Evolutionary conservation across 2,329 filamentous ascomycete genomes (phyloP), one percentile per base, ranked within the genome.

Genomic region (Fusarium verticillioides): DNA sequence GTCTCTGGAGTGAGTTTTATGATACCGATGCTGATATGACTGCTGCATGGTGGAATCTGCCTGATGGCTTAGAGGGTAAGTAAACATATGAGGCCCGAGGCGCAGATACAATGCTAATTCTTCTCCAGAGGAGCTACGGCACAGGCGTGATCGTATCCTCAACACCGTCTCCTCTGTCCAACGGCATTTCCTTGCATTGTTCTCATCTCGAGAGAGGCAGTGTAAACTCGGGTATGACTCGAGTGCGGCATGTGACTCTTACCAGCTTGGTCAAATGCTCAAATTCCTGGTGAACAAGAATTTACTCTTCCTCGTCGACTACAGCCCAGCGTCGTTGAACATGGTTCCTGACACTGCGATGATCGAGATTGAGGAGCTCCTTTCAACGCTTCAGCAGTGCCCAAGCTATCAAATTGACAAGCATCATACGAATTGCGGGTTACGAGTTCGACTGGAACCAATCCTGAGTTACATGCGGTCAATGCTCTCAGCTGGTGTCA

Each of bases 231-330:
- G 93, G 59, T 95, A 95, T 80, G 92, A 94, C 77, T 91, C 90
- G 5, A 93, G 90, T 69, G 82, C 87, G 4, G 89, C 92, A 46
- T 95, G 93, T 80, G 93, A 95, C 82, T 91, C 90, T 4, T 95
- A 92, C 77, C 93, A 95, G 81, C 87, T 95, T 2, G 93, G 93
- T 28, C 92, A 95, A 81, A 93, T 93, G 86, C 82, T 94, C 71
- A 90, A 90, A 73, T 95, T 95, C 81, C 87, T 95, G 40, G 83
- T 85, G 19, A 86, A 87, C 72, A 89, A 90, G 72, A 86, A 87
- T 34, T 87, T 93, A 0, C 77, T 94, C 8, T 88, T 86, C 42
- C 81, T 94, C 2, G 84, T 87, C 11, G 87, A 90, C 77, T 90
- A 89, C 70, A 85, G 86, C 40, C 83, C 87, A 2, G 76, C 79